These are phyloP conservation scores for Nicotiana noctiflora DNA, from an alignment of 257 asterid species.

Conservation along the genomic window DNA sequence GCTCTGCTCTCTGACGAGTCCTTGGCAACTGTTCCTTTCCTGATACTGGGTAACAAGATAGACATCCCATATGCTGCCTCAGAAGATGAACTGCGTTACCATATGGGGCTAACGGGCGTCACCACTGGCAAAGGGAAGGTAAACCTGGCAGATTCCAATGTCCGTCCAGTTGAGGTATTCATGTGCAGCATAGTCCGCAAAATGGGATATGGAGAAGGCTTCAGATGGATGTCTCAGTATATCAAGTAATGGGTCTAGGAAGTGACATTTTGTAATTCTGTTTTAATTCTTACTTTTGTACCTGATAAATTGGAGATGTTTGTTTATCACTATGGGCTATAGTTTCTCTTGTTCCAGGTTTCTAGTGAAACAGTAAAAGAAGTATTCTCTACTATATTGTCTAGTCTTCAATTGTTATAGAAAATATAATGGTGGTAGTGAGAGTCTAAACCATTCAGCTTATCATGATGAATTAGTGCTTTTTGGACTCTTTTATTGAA, in stretches of 20 bases:
- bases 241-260: constrained; percentile 32
- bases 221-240: constrained; percentile 79
- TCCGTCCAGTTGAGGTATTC: constrained; percentile 69
- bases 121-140: constrained; percentile 85
- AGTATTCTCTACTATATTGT: neutral
- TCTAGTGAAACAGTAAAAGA: neutral
- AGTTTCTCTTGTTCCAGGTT: neutral
- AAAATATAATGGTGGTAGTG: neutral
- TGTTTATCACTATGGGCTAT: constrained; percentile 1
- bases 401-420: neutral
- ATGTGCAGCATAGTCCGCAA: constrained; percentile 91
- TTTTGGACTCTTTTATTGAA: neutral
- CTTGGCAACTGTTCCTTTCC: constrained; percentile 66
- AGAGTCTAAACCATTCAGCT: neutral
- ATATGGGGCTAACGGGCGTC: constrained; percentile 54
- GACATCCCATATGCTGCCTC: constrained; percentile 82
- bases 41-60: constrained; percentile 77
- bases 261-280: constrained; percentile 9
- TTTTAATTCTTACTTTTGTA: constrained; percentile 10
- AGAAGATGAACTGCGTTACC: constrained; percentile 65
- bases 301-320: neutral
- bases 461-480: neutral
- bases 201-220: constrained; percentile 91
- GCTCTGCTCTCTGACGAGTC: constrained; percentile 73
- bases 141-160: constrained; percentile 53